Conservation (phyloP, 177 flowering plant genomes). For the Vitis hybrid region DNA sequence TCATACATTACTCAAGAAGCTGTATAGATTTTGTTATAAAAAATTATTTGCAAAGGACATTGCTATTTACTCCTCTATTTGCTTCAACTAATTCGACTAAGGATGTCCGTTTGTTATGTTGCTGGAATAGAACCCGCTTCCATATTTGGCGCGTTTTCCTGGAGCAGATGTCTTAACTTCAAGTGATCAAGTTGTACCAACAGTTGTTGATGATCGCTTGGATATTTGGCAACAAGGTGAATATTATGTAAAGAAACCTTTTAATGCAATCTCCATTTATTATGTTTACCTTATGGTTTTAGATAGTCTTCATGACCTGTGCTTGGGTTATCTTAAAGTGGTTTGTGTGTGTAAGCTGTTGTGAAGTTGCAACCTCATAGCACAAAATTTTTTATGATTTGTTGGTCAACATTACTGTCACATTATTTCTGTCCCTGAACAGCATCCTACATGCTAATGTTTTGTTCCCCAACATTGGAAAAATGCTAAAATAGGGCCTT, state of each 20-base stretch:
- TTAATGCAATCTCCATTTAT: too few species aligned
- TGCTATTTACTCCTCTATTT: not conserved
- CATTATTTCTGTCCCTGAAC: too few species aligned
- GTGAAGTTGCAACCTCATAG: too few species aligned
- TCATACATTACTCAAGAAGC: not conserved
- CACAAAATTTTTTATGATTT: too few species aligned
- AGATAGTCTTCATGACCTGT: too few species aligned
- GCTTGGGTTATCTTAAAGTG: too few species aligned
- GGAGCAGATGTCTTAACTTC: constrained; percentile 94
- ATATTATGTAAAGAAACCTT: constrained; percentile 3
- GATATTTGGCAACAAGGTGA: constrained; percentile 84
- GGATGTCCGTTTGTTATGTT: constrained; percentile 7
- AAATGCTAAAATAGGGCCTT: too few species aligned
- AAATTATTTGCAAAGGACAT: not conserved
- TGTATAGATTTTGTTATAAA: not conserved
- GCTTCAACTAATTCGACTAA: not conserved
- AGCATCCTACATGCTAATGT: too few species aligned
- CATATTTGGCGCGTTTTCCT: constrained; percentile 88
- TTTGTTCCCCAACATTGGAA: too few species aligned
- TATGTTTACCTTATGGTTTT: too few species aligned
- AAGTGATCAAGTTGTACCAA: constrained; percentile 88
- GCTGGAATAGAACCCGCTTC: constrained; percentile 84
- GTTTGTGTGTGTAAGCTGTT: too few species aligned
- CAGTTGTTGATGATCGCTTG: constrained; percentile 90
- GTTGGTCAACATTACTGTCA: too few species aligned